Evolutionary conservation across 2,329 filamentous ascomycete genomes (phyloP).

Genomic region (Podosphaera xanthii): DNA sequence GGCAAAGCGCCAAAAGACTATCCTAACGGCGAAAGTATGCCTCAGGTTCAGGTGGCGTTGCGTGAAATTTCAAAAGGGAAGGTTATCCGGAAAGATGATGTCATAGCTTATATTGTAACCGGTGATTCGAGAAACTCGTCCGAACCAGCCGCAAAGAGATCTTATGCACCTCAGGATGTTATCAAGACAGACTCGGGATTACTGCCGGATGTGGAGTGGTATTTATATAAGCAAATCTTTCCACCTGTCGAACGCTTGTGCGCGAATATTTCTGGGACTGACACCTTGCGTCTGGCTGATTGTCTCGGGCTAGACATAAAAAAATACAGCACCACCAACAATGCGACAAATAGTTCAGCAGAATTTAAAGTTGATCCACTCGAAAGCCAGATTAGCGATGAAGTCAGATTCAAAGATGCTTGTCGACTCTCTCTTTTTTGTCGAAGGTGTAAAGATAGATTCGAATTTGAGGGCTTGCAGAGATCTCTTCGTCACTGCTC

Average conservation of each 20-base stretch:
- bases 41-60: conserved; percentile 85
- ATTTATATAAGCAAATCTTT: conserved; percentile 94
- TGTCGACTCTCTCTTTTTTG: conserved; percentile 57
- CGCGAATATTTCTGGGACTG: conserved; percentile 83
- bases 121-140: conserved; percentile 36
- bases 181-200: conserved; percentile 53
- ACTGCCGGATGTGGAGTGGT: conserved; percentile 86
- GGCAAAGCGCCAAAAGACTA: conserved; percentile 88
- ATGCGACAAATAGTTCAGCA: conserved; percentile 24
- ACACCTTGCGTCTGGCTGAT: conserved; percentile 71
- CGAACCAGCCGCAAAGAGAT: conserved; percentile 64
- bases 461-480: conserved; percentile 55
- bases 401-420: conserved; percentile 69
- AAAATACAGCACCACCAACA: conserved; percentile 56
- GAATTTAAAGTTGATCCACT: conserved; percentile 67
- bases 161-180: conserved; percentile 68
- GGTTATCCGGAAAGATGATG: conserved; percentile 74
- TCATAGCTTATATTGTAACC: conserved; percentile 90
- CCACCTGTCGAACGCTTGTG: conserved; percentile 94
- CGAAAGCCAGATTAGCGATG: conserved; percentile 83
- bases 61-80: conserved; percentile 74
- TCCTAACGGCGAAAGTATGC: conserved; percentile 85
- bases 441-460: conserved; percentile 50
- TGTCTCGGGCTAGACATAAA: conserved; percentile 78
- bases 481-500: conserved; percentile 36